Conservation (phyloP, 2,329 filamentous ascomycete species). For the Phialemoniopsis sp. region DNA sequence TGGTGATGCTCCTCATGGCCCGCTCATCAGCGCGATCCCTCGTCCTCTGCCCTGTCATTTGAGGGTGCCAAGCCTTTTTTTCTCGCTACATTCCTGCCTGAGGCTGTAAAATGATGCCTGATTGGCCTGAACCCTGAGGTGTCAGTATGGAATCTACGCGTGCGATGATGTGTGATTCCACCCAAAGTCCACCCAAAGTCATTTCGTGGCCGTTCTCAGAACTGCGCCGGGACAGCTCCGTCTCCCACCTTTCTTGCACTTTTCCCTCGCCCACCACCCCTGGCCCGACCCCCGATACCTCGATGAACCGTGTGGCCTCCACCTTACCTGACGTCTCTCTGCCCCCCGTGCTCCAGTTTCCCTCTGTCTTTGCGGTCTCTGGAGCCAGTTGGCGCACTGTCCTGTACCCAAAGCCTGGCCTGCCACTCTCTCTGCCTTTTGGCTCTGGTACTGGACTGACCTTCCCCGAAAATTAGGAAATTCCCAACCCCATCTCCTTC, state of each 20-base stretch:
- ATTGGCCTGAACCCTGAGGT: constrained; percentile 9
- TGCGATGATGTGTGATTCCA: no score
- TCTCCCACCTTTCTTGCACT: no score
- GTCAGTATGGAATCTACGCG: constrained; percentile 17
- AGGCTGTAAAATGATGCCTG: constrained; percentile 10
- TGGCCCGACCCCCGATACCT: no score
- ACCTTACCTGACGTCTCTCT: constrained; percentile 5
- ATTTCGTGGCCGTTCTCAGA: no score
- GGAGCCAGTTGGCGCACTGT: background rate
- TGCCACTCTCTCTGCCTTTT: background rate
- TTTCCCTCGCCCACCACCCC: no score
- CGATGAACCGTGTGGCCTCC: no score
- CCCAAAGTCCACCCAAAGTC: no score
- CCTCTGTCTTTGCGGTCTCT: no score
- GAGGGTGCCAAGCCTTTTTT: constrained; percentile 1
- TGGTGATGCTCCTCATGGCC: background rate
- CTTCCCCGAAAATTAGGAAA: constrained; percentile 13
- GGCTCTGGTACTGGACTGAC: no score
- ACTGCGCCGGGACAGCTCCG: no score
- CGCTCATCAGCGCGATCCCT: background rate
- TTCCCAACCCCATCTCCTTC: constrained; percentile 18
- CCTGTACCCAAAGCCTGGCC: background rate
- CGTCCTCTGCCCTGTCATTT: background rate
- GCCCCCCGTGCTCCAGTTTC: no score
- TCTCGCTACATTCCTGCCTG: constrained; percentile 7